A percentile compares a stretch with the other conserved stretches of the same genome.
Evolutionary conservation across 495 filamentous ascomycete genomes (phyloP).

Genomic region (Hapsidospora chrysogenum): DNA sequence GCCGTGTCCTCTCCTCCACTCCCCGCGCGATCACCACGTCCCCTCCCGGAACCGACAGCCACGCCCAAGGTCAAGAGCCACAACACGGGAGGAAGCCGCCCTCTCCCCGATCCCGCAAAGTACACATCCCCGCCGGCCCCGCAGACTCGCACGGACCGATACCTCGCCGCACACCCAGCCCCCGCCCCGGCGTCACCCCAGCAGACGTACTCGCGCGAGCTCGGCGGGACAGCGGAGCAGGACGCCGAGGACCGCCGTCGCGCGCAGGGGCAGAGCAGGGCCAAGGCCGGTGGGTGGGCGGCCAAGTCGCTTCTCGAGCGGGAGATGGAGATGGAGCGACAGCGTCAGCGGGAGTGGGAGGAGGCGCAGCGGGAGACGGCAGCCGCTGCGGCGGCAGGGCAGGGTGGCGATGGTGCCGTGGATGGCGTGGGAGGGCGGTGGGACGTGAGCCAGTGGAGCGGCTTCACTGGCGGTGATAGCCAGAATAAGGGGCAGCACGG

Average conservation of each 20-base stretch:
- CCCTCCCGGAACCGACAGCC: constrained; percentile 23
- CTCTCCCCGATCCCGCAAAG: constrained; percentile 14
- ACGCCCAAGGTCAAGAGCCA: constrained; percentile 11
- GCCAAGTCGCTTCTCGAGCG: constrained; percentile 74
- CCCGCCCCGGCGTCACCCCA: constrained; percentile 14
- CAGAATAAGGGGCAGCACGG: constrained; percentile 59
- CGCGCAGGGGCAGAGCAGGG: constrained; percentile 44
- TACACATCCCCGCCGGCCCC: constrained; percentile 12
- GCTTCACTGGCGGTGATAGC: constrained; percentile 68
- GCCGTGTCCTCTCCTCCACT: constrained; percentile 5
- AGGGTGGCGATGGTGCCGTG: constrained; percentile 34
- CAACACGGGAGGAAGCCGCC: constrained; percentile 7
- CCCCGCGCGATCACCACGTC: constrained; percentile 10
- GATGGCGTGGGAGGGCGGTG: constrained; percentile 47
- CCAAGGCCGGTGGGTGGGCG: constrained; percentile 59
- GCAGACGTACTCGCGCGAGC: constrained; percentile 39
- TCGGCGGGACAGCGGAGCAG: constrained; percentile 40
- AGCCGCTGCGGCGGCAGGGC: constrained; percentile 30
- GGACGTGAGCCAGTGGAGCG: constrained; percentile 77
- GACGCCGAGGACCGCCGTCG: constrained; percentile 56
- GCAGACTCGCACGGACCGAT: constrained; percentile 25
- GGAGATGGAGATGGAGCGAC: constrained; percentile 91
- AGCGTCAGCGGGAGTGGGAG: constrained; percentile 90
- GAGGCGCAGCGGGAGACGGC: constrained; percentile 63
- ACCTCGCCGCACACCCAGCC: constrained; percentile 22